Percentiles rank a stretch among this genome's conserved stretches.
Evolutionary conservation across 148 eudicot species (phyloP).

Genomic region (Arbutus unedo): DNA sequence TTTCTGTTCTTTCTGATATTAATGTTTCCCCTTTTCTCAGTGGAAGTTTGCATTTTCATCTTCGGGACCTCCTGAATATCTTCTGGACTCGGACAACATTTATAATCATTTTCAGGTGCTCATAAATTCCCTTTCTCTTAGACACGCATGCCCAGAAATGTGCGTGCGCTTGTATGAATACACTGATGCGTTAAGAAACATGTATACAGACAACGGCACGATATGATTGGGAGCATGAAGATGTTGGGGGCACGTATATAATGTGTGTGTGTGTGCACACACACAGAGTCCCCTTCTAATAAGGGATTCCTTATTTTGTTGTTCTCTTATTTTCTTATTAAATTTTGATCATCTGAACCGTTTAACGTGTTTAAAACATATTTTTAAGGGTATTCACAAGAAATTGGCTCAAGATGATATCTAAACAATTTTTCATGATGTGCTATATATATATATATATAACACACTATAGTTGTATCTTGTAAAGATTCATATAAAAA

Average conservation of each 20-base stretch:
- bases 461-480: not conserved
- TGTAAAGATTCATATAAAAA: not conserved
- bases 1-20: not conserved
- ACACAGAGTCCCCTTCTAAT: too few relatives aligned
- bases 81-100: conserved; percentile 73
- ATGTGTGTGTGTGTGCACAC: too few relatives aligned
- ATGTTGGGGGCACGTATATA: too few relatives aligned
- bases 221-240: not conserved
- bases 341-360: too few relatives aligned
- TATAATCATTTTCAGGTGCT: conserved; percentile 89
- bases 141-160: not conserved
- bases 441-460: too few relatives aligned
- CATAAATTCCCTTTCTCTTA: not conserved
- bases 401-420: too few relatives aligned
- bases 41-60: conserved; percentile 87
- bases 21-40: conserved; percentile 8
- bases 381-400: too few relatives aligned
- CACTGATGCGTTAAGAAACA: not conserved
- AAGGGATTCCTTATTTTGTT: too few relatives aligned
- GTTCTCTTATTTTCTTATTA: too few relatives aligned
- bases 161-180: not conserved
- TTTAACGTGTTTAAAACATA: too few relatives aligned
- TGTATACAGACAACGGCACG: not conserved
- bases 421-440: too few relatives aligned
- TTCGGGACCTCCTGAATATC: conserved; percentile 82